Evolutionary conservation across 2,329 filamentous ascomycete species (phyloP).

Genomic region (Didymella pomorum): DNA sequence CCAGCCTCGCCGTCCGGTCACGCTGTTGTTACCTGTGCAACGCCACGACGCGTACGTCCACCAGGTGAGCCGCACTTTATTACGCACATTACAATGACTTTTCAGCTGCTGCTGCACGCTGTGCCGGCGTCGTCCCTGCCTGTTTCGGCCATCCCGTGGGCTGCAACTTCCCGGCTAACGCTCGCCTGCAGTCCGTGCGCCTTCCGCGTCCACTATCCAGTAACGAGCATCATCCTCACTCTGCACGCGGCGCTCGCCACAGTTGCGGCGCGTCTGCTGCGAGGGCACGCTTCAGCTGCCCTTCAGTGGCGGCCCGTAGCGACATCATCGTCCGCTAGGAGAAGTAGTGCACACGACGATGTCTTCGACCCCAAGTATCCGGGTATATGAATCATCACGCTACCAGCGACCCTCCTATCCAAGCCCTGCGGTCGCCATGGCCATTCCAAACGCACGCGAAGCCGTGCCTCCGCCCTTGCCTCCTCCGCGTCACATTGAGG

Average conservation of each 20-base stretch:
- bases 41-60: conserved; percentile 19
- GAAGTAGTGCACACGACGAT: conserved; percentile 38
- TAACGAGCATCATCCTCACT: conserved; percentile 23
- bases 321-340: conserved; percentile 24
- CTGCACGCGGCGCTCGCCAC: conserved; percentile 40
- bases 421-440: conserved; percentile 61
- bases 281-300: conserved; percentile 47
- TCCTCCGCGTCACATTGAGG: conserved; percentile 66
- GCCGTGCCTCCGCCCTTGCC: conserved; percentile 70
- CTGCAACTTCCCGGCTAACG: conserved; percentile 25
- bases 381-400: conserved; percentile 53
- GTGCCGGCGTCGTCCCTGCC: conserved; percentile 26
- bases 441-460: conserved; percentile 67
- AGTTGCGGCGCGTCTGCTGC: conserved; percentile 35
- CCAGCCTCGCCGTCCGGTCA: conserved; percentile 30
- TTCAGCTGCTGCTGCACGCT: conserved; percentile 19
- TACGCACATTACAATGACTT: conserved; percentile 11
- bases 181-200: conserved; percentile 25
- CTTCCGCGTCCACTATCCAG: conserved; percentile 27
- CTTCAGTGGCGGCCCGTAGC: conserved; percentile 41
- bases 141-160: conserved; percentile 37
- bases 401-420: conserved; percentile 49
- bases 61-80: conserved; percentile 24
- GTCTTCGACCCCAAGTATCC: conserved; percentile 52
- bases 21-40: conserved; percentile 3